These are phyloP conservation scores for Ophiosphaerella herpotricha DNA, from an alignment of 2,329 filamentous ascomycete species.

Conservation along the genomic window DNA sequence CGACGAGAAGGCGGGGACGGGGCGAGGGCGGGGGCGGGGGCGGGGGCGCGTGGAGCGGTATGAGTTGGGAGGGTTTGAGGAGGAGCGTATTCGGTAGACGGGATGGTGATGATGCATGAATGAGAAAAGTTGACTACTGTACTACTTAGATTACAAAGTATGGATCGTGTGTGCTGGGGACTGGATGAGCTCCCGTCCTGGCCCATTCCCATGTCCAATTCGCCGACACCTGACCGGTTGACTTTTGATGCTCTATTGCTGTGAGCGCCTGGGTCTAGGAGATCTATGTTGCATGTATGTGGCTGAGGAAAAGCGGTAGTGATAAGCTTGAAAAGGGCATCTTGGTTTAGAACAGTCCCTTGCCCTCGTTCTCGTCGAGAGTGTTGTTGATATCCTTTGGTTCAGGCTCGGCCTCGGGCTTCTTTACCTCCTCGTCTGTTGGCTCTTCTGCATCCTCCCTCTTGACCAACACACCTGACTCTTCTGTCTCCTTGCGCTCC, in stretches of 20 bases:
- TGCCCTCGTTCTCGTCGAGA: conserved; percentile 20
- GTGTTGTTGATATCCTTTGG: conserved; percentile 34
- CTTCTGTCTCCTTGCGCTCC: conserved; percentile 17
- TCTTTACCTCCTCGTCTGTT: conserved; percentile 7
- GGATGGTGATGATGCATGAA: neutral
- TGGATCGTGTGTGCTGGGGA: too few relatives aligned
- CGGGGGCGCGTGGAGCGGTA: conserved; percentile 20
- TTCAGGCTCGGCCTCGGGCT: conserved; percentile 26
- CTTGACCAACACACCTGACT: conserved; percentile 12
- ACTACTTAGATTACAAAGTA: too few relatives aligned
- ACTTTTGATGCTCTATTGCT: neutral
- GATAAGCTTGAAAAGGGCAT: too few relatives aligned
- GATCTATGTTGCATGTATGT: conserved; percentile 10
- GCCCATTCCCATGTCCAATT: too few relatives aligned
- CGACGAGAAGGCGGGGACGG: conserved; percentile 23
- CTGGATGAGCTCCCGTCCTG: too few relatives aligned
- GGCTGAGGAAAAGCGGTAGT: too few relatives aligned
- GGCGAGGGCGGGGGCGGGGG: conserved; percentile 14
- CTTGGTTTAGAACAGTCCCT: conserved; percentile 19
- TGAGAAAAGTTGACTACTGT: neutral
- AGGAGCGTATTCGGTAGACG: neutral
- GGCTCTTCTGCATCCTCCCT: conserved; percentile 3
- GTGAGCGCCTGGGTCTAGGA: neutral
- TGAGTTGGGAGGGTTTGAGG: conserved; percentile 9
- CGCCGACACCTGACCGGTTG: too few relatives aligned